Percentiles rank a stretch among this genome's conserved stretches.
These are phyloP conservation scores for Colletotrichum eremochloae DNA, from an alignment of 2,329 filamentous ascomycete species.

Conservation along the genomic window DNA sequence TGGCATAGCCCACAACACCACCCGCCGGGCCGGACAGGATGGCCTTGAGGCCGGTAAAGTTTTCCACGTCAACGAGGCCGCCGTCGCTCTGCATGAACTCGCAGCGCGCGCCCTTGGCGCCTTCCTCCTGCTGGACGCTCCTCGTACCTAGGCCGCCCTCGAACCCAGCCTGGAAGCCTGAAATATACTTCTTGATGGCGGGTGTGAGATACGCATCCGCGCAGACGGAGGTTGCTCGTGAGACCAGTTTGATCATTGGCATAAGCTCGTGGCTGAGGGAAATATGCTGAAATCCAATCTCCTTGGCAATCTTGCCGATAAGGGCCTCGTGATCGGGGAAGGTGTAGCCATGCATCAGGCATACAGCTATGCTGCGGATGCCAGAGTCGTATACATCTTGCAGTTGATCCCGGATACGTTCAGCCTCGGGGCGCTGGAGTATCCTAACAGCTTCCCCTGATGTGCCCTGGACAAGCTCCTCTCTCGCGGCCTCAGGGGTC, in stretches of 20 bases:
- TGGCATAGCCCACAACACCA: constrained; percentile 91
- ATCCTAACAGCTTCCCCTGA: constrained; percentile 79
- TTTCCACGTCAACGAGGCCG: constrained; percentile 78
- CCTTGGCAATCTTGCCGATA: constrained; percentile 80
- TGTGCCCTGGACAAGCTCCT: constrained; percentile 75
- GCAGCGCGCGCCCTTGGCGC: constrained; percentile 80
- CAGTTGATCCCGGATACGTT: constrained; percentile 66
- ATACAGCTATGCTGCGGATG: constrained; percentile 87
- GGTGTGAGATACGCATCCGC: constrained; percentile 86
- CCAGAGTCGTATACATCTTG: constrained; percentile 75
- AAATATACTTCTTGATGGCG: constrained; percentile 80
- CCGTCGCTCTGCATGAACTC: constrained; percentile 97
- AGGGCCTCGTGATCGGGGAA: constrained; percentile 88
- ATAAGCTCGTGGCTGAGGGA: constrained; percentile 85
- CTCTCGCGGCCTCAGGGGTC: constrained; percentile 59
- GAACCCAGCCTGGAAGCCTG: constrained; percentile 84
- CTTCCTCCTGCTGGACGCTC: constrained; percentile 76
- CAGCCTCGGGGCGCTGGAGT: constrained; percentile 66
- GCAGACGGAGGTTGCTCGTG: constrained; percentile 81
- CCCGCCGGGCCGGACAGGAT: constrained; percentile 94
- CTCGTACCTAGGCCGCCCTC: constrained; percentile 82
- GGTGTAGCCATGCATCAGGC: constrained; percentile 92
- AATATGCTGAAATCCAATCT: constrained; percentile 87
- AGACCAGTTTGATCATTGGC: constrained; percentile 86
- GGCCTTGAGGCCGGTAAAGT: constrained; percentile 86